Percentiles rank a stretch among this genome's conserved stretches.
phyloP scores from a whole-genome alignment of 1,139 yeast species.

The Casaregolazyma suthepensis region DNA sequence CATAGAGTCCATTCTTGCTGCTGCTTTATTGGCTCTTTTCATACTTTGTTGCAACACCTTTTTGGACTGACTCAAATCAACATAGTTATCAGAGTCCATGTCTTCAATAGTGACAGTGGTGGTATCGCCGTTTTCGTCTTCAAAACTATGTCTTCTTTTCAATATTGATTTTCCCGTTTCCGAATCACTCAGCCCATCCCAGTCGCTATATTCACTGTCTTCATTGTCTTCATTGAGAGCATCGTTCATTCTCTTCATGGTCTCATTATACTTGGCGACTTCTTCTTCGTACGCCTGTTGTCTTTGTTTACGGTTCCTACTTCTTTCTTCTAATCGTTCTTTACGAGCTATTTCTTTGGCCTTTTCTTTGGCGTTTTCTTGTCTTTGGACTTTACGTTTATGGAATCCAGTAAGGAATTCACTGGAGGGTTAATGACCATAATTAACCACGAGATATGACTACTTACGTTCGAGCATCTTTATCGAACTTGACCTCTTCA shows the following conservation, averaged over 20 bases:
- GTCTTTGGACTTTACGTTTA: slow-evolving; percentile 81
- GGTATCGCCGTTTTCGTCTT: slow-evolving; percentile 26
- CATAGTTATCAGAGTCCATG: slow-evolving; percentile 23
- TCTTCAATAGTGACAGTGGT: slow-evolving; percentile 29
- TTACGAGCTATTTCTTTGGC: slow-evolving; percentile 71
- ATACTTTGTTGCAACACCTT: slow-evolving; percentile 33
- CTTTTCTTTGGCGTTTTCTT: slow-evolving; percentile 74
- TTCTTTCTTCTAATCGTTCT: slow-evolving; percentile 70
- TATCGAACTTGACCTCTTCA: slow-evolving; percentile 77
- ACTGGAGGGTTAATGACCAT: slow-evolving; percentile 17
- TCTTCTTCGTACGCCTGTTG: slow-evolving; percentile 59
- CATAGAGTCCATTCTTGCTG: slow-evolving; percentile 14
- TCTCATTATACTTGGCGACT: slow-evolving; percentile 51
- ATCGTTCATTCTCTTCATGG: slow-evolving; percentile 43
- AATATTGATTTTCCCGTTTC: slow-evolving; percentile 37
- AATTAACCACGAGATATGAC: background rate
- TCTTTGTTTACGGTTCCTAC: slow-evolving; percentile 61
- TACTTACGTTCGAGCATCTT: slow-evolving; percentile 49
- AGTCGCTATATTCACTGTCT: slow-evolving; percentile 26
- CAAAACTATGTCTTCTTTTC: slow-evolving; percentile 57
- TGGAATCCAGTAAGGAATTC: slow-evolving; percentile 94
- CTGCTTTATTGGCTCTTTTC: slow-evolving; percentile 30
- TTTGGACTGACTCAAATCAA: slow-evolving; percentile 28
- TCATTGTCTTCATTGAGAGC: slow-evolving; percentile 23
- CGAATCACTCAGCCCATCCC: slow-evolving; percentile 33